phyloP scores from a whole-genome alignment of 768 basidiomycete genomes.

The Cystofilobasidium capitatum region DNA sequence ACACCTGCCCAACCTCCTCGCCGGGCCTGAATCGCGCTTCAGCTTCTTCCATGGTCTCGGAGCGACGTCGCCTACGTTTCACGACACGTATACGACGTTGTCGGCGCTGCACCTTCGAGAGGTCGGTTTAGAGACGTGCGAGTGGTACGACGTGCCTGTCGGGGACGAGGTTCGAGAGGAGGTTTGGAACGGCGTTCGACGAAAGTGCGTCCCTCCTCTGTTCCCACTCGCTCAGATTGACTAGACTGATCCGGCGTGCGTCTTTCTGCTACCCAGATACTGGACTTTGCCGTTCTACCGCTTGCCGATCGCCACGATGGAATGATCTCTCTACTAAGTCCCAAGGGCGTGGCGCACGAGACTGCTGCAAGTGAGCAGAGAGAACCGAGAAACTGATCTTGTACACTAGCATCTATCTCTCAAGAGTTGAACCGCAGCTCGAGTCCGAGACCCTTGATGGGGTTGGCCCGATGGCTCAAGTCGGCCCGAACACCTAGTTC shows the following conservation, averaged over 20 bases:
- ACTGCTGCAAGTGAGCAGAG: too few relatives aligned
- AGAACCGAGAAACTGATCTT: too few relatives aligned
- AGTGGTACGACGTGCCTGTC: constrained; percentile 76
- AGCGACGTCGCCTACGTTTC: constrained; percentile 52
- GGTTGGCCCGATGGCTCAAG: not conserved
- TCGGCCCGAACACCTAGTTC: not conserved
- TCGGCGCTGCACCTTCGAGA: constrained; percentile 77
- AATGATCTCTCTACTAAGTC: not conserved
- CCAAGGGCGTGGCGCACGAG: too few relatives aligned
- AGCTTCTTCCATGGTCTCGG: constrained; percentile 97
- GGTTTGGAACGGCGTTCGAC: constrained; percentile 55
- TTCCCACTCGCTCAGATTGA: constrained; percentile 33
- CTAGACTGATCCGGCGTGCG: constrained; percentile 28
- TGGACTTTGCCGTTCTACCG: constrained; percentile 68
- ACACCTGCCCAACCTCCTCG: constrained; percentile 63
- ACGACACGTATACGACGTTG: constrained; percentile 55
- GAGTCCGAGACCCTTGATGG: not conserved
- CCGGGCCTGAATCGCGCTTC: constrained; percentile 64
- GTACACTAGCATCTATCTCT: too few relatives aligned
- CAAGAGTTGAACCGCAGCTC: constrained; percentile 1
- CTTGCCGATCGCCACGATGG: constrained; percentile 39
- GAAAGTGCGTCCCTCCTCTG: constrained; percentile 26
- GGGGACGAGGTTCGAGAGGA: constrained; percentile 47
- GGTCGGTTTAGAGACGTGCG: constrained; percentile 57
- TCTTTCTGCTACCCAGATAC: constrained; percentile 53